Conservation (phyloP, 352 stramenopile genomes). For the Phytopythium delawarense region DNA sequence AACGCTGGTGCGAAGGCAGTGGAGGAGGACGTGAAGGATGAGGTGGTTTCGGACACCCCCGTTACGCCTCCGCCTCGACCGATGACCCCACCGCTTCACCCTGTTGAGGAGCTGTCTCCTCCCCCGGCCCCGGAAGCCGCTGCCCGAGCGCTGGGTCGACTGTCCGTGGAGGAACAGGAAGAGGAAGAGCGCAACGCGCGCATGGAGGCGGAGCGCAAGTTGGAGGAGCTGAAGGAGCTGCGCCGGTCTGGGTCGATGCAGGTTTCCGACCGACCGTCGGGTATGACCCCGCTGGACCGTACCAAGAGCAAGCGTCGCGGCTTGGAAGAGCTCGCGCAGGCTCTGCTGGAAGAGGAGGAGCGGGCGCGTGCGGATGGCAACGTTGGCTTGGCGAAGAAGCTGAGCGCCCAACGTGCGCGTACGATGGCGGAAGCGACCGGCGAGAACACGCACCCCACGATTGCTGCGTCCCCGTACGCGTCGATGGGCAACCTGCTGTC, state of each 20-base stretch:
- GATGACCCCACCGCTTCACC: conserved; percentile 1
- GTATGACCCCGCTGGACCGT: conserved; percentile 54
- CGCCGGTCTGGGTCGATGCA: conserved; percentile 58
- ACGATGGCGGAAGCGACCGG: conserved; percentile 59
- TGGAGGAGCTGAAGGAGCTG: conserved; percentile 79
- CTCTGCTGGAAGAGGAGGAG: conserved; percentile 75
- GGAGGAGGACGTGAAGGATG: conserved; percentile 4
- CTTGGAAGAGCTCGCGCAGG: conserved; percentile 76
- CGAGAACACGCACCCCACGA: conserved; percentile 26
- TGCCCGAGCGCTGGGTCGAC: conserved; percentile 22
- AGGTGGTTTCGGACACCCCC: not conserved
- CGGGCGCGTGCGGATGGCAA: conserved; percentile 76
- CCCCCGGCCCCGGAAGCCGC: conserved; percentile 24
- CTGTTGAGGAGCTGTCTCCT: conserved; percentile 21
- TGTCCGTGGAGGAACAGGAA: conserved; percentile 51
- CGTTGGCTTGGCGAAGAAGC: conserved; percentile 65
- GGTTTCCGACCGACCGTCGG: conserved; percentile 46
- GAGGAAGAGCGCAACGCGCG: conserved; percentile 74
- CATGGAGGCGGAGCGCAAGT: conserved; percentile 72
- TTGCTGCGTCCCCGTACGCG: conserved; percentile 27
- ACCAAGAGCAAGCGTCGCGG: conserved; percentile 68
- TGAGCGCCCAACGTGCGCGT: conserved; percentile 68
- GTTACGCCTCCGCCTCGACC: conserved; percentile 15
- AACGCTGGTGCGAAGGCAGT: not conserved
- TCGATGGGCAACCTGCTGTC: conserved; percentile 40